Evolutionary conservation across 1,139 yeast species (phyloP).

Genomic region (Kodamaea fungicola): DNA sequence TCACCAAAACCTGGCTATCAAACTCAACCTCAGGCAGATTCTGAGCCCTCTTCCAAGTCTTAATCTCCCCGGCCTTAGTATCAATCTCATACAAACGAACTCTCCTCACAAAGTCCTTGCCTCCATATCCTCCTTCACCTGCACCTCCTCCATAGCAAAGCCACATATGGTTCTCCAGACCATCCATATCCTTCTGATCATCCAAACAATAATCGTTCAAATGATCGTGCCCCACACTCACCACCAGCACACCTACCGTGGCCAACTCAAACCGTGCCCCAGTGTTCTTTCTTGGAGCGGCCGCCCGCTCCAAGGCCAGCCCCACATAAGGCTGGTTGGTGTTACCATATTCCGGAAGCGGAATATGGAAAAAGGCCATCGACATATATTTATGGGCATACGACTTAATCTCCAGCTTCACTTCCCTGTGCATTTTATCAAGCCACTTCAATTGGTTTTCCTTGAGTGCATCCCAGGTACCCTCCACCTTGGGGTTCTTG

Average conservation of each 20-base stretch:
- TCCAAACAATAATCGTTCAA: constrained; percentile 83
- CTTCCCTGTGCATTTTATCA: constrained; percentile 33
- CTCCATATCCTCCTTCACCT: constrained; percentile 95
- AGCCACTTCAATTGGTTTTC: constrained; percentile 67
- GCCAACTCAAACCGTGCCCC: constrained; percentile 59
- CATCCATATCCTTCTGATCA: constrained; percentile 28
- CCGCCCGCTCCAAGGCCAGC: constrained; percentile 61
- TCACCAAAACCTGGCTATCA: constrained; percentile 60
- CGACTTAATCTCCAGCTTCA: constrained; percentile 27
- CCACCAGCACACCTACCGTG: constrained; percentile 64
- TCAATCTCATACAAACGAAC: constrained; percentile 69
- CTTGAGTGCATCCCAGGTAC: constrained; percentile 87
- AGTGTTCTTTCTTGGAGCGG: constrained; percentile 72
- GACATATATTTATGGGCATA: constrained; percentile 50
- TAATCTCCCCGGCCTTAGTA: constrained; percentile 47
- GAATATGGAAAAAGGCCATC: constrained; percentile 93
- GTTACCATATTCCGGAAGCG: constrained; percentile 76
- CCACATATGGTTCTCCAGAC: constrained; percentile 54
- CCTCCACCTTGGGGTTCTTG: constrained; percentile 56
- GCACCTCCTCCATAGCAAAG: constrained; percentile 90
- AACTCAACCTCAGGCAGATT: constrained; percentile 46
- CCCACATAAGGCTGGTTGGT: constrained; percentile 52
- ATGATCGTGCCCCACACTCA: constrained; percentile 91
- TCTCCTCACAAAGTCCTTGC: constrained; percentile 79
- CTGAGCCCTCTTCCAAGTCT: constrained; percentile 71